Percentiles rank a stretch among this genome's conserved stretches.
Conservation (phyloP, 768 basidiomycete genomes). For the Rhodotorula paludigena region DNA sequence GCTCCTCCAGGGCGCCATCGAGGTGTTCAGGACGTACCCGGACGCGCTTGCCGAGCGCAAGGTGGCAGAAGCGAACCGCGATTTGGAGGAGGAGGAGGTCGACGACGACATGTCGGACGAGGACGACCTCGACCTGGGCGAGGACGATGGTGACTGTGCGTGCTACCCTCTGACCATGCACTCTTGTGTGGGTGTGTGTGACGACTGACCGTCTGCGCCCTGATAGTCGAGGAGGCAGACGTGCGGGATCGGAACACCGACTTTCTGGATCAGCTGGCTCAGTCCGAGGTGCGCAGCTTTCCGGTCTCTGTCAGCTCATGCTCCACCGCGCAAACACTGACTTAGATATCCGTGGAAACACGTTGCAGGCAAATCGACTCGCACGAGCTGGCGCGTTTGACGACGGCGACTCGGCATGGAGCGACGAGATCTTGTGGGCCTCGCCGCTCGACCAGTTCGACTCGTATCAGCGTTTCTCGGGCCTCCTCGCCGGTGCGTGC, state of each 20-base stretch:
- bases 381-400: conserved; percentile 53
- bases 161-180: conserved; percentile 44
- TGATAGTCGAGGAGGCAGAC: conserved; percentile 56
- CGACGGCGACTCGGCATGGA: conserved; percentile 52
- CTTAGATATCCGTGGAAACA: background rate
- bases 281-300: conserved; percentile 56
- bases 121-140: conserved; percentile 53
- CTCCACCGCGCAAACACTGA: background rate
- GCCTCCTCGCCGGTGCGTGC: conserved; percentile 65
- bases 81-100: conserved; percentile 51
- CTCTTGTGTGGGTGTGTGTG: background rate
- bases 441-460: conserved; percentile 75
- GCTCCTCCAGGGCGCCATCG: conserved; percentile 67
- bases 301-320: too few relatives aligned
- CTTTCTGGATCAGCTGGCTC: conserved; percentile 78
- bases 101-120: conserved; percentile 52
- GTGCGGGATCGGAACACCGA: conserved; percentile 87
- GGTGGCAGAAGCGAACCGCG: conserved; percentile 55
- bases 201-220: background rate
- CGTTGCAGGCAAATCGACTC: conserved; percentile 64
- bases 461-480: conserved; percentile 71
- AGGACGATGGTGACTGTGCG: conserved; percentile 56
- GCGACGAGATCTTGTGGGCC: conserved; percentile 77
- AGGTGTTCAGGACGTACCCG: conserved; percentile 71
- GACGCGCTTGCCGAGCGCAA: conserved; percentile 56